These are phyloP conservation scores for Mortierella hygrophila DNA, from an alignment of 192 early-diverging fungal species.

Conservation along the genomic window DNA sequence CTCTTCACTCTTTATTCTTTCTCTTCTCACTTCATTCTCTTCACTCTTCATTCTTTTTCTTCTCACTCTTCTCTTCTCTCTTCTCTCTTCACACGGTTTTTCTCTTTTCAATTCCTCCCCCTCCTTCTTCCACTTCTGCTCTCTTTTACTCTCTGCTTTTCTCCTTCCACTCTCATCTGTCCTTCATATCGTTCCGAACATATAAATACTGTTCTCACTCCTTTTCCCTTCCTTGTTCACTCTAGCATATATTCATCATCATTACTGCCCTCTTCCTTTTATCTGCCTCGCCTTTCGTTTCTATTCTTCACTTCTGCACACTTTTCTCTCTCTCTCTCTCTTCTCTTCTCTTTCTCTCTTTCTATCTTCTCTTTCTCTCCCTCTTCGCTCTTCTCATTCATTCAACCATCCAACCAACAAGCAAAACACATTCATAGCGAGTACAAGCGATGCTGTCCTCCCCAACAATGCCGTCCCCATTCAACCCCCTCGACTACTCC, in stretches of 20 bases:
- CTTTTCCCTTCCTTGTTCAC: not conserved
- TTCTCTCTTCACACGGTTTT: not conserved
- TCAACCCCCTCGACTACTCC: not conserved
- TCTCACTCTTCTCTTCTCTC: not conserved
- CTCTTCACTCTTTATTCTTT: not conserved
- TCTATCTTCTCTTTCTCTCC: slow-evolving; percentile 77
- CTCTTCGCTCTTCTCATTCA: slow-evolving; percentile 74
- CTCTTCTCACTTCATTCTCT: not conserved
- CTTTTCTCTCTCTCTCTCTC: not conserved
- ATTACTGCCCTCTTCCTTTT: not conserved
- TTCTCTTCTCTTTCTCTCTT: slow-evolving; percentile 68
- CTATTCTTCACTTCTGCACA: not conserved
- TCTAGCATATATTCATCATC: not conserved
- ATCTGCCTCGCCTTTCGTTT: not conserved
- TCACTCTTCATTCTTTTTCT: not conserved
- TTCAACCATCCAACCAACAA: not conserved
- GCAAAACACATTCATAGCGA: slow-evolving; percentile 83
- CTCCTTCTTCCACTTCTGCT: not conserved
- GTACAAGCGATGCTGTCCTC: slow-evolving; percentile 57
- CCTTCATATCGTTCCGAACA: not conserved
- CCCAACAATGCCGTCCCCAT: slow-evolving; percentile 6
- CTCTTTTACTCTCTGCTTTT: not conserved
- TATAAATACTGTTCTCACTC: not conserved
- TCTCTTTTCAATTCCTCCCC: too few relatives aligned
- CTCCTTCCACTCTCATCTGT: not conserved